Evolutionary conservation across 306 rosid genomes (phyloP).

Genomic region (Trifolium dubium): DNA sequence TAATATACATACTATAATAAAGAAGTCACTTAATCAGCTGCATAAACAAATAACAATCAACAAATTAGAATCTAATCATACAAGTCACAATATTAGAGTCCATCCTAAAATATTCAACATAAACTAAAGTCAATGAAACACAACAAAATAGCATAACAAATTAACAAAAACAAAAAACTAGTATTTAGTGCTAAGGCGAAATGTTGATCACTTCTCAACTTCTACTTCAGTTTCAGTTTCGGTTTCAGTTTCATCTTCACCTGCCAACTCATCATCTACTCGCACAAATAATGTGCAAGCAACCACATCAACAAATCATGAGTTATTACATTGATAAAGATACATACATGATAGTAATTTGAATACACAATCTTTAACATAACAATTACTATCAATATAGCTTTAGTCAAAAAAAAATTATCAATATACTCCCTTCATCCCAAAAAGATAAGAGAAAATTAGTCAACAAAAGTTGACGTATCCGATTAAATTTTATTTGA

Average conservation of each 20-base stretch:
- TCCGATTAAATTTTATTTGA: too few relatives aligned
- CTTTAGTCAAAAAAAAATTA: too few relatives aligned
- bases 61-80: background rate
- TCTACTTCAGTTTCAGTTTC: background rate
- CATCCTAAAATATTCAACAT: background rate
- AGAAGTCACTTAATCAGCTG: background rate
- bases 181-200: background rate
- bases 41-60: background rate
- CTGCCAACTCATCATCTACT: background rate
- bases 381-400: too few relatives aligned
- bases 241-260: background rate
- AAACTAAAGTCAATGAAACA: background rate
- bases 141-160: background rate
- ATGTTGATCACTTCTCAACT: background rate
- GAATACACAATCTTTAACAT: background rate
- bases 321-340: background rate
- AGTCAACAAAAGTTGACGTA: too few relatives aligned
- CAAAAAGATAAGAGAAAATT: too few relatives aligned
- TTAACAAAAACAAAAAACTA: background rate
- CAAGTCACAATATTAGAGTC: background rate
- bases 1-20: too few relatives aligned
- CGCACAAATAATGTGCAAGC: background rate
- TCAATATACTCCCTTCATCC: too few relatives aligned
- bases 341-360: background rate
- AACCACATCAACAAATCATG: background rate